Evolutionary conservation across 345 rosid species (phyloP).

Genomic region (Microthlaspi erraticum): DNA sequence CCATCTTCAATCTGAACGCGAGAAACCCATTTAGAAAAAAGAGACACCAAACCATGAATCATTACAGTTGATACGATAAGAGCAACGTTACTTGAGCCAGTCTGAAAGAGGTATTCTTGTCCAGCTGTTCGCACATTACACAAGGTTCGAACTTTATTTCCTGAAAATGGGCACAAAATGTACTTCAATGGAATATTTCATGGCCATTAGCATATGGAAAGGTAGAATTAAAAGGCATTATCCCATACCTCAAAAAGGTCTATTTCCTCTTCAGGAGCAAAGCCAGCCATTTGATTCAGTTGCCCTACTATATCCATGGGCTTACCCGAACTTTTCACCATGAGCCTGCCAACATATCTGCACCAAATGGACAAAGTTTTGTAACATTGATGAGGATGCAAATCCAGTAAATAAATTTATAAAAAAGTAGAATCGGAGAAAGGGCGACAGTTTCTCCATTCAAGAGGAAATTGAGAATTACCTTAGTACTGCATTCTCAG

Average conservation of each 20-base stretch:
- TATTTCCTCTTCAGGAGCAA: conserved; percentile 82
- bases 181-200: conserved; percentile 26
- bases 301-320: conserved; percentile 76
- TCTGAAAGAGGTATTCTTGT: conserved; percentile 71
- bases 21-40: conserved; percentile 17
- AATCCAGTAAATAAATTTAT: background rate
- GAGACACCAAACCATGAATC: conserved; percentile 18
- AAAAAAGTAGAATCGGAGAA: conserved; percentile 2
- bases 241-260: conserved; percentile 83
- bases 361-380: conserved; percentile 30
- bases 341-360: conserved; percentile 89
- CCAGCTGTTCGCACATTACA: conserved; percentile 94
- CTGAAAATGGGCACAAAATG: conserved; percentile 48
- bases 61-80: conserved; percentile 17
- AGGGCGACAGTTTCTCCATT: conserved; percentile 6
- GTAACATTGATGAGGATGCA: conserved; percentile 30
- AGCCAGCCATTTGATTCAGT: conserved; percentile 92
- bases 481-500: conserved; percentile 80
- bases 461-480: conserved; percentile 39
- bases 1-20: conserved; percentile 87
- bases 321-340: conserved; percentile 77
- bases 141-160: conserved; percentile 93
- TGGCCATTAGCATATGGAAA: conserved; percentile 16
- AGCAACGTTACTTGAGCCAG: conserved; percentile 66
- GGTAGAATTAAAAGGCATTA: conserved; percentile 10